Evolutionary conservation across 139 green algal species (phyloP).

Genomic region (Chlorella sp.): DNA sequence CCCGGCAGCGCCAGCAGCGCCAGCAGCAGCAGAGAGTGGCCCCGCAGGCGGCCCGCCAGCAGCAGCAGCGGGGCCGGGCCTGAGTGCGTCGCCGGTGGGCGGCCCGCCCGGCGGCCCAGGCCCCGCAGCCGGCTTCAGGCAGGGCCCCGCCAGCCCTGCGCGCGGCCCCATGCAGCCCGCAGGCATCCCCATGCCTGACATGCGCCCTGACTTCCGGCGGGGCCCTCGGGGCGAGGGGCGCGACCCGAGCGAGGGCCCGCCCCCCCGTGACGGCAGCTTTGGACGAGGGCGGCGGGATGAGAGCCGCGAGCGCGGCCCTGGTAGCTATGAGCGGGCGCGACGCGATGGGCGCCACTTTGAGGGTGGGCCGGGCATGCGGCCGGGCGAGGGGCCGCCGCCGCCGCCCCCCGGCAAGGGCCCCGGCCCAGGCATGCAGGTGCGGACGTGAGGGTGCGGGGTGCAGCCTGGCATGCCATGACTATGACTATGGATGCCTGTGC

Average conservation of each 20-base stretch:
- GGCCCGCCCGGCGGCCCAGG: no score
- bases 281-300: constrained; percentile 8
- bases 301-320: constrained; percentile 2
- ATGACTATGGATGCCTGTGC: neutral
- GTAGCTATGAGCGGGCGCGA: constrained; percentile 9
- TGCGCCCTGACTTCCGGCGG: constrained; percentile 17
- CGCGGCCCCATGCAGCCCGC: neutral
- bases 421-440: constrained; percentile 30
- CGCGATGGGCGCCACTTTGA: constrained; percentile 18
- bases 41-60: neutral
- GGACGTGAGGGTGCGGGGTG: neutral
- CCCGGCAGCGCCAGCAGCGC: neutral
- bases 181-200: constrained; percentile 31
- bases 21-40: neutral
- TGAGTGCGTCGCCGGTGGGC: no score
- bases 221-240: constrained; percentile 4
- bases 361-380: constrained; percentile 17
- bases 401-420: constrained; percentile 33
- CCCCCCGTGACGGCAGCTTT: constrained; percentile 18
- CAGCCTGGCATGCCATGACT: neutral
- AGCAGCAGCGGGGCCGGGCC: no score
- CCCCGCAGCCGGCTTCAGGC: neutral
- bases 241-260: neutral
- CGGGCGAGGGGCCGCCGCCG: constrained; percentile 9
- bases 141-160: constrained; percentile 1